phyloP scores from a whole-genome alignment of 2,329 filamentous ascomycete genomes.

The Fusarium sublunatum region DNA sequence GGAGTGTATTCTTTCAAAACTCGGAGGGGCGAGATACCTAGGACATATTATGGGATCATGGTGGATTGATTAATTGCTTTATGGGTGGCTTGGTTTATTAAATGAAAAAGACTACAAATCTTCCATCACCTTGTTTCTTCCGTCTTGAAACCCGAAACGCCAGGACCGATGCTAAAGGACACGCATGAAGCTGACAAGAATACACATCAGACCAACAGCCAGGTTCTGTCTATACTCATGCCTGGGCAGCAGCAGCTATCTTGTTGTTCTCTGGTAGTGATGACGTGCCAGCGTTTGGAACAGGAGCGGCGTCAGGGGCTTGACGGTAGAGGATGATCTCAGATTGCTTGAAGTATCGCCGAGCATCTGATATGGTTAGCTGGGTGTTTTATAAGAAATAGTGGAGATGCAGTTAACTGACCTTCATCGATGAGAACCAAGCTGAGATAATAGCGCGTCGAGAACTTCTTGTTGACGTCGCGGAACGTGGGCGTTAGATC shows the following conservation, averaged over 20 bases:
- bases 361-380: conserved; percentile 73
- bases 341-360: conserved; percentile 98
- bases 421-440: conserved; percentile 96
- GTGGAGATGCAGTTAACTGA: conserved; percentile 52
- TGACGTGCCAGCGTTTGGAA: conserved; percentile 53
- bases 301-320: conserved; percentile 64
- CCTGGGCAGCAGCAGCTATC: conserved; percentile 52
- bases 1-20: conserved; percentile 41
- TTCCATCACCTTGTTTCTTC: conserved; percentile 42
- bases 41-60: conserved; percentile 45
- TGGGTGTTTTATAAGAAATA: not conserved
- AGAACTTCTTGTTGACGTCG: conserved; percentile 99
- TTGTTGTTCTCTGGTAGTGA: conserved; percentile 58
- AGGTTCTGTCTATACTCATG: conserved; percentile 31
- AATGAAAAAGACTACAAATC: conserved; percentile 39
- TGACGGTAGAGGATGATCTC: conserved; percentile 98
- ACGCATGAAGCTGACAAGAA: conserved; percentile 44
- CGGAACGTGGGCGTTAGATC: conserved; percentile 98
- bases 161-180: conserved; percentile 54
- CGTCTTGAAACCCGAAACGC: conserved; percentile 51
- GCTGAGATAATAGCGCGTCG: conserved; percentile 96
- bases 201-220: conserved; percentile 32
- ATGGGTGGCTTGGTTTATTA: conserved; percentile 35
- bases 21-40: conserved; percentile 48
- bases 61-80: conserved; percentile 43